Percentiles rank a stretch among this genome's conserved stretches.
Evolutionary conservation across 352 stramenopile species (phyloP).

Genomic region (Phytophthora pseudosyringae): DNA sequence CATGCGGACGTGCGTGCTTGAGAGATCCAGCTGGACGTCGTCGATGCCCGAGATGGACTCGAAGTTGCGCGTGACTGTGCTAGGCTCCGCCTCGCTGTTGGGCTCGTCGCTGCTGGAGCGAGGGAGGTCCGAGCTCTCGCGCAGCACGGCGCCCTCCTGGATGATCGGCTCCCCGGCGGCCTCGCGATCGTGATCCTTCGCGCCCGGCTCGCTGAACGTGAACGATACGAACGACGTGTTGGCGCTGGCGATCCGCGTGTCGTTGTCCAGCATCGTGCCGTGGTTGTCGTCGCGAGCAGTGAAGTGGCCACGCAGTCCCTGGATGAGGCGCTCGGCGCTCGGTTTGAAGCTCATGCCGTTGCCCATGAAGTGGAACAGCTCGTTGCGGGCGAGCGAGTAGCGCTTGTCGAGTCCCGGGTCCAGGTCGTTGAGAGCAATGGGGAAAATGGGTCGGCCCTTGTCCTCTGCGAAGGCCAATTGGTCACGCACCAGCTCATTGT

Average conservation of each 20-base stretch:
- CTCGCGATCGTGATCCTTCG: slow-evolving; percentile 23
- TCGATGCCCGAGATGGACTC: slow-evolving; percentile 51
- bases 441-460: slow-evolving; percentile 84
- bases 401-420: slow-evolving; percentile 77
- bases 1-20: slow-evolving; percentile 47
- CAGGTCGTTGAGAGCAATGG: slow-evolving; percentile 79
- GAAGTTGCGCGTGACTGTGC: slow-evolving; percentile 45
- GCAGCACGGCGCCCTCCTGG: slow-evolving; percentile 33
- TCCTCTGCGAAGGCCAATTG: slow-evolving; percentile 86
- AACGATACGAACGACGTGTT: slow-evolving; percentile 59
- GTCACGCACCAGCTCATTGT: slow-evolving; percentile 78
- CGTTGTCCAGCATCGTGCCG: slow-evolving; percentile 28
- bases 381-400: slow-evolving; percentile 82
- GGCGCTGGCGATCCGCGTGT: slow-evolving; percentile 36
- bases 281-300: slow-evolving; percentile 14
- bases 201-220: slow-evolving; percentile 32
- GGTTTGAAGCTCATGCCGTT: slow-evolving; percentile 75
- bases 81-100: slow-evolving; percentile 20
- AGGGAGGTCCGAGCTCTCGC: slow-evolving; percentile 17
- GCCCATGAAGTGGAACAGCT: slow-evolving; percentile 83
- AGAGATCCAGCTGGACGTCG: slow-evolving; percentile 39
- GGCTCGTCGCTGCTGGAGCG: slow-evolving; percentile 13
- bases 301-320: slow-evolving; percentile 50
- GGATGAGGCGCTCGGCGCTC: slow-evolving; percentile 60
- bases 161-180: slow-evolving; percentile 31